phyloP scores from a whole-genome alignment of 495 filamentous ascomycete genomes.

The Penicillium canariense region DNA sequence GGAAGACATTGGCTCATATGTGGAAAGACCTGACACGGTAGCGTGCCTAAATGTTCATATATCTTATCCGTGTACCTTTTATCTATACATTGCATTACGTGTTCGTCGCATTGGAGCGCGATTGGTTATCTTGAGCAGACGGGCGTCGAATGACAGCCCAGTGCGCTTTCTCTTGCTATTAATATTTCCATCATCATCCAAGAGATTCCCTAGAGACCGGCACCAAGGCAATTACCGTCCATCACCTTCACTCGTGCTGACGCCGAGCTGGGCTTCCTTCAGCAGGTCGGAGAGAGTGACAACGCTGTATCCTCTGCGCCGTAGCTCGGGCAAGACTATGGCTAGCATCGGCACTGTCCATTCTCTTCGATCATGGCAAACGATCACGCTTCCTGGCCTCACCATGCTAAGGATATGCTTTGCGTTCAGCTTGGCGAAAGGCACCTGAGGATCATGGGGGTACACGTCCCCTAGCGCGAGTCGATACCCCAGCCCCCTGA shows the following conservation, averaged over 20 bases:
- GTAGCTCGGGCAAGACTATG: constrained; percentile 66
- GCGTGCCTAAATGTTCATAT: constrained; percentile 1
- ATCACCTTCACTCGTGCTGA: not conserved
- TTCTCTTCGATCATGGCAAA: constrained; percentile 76
- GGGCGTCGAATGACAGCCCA: no score
- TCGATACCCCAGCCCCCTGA: constrained; percentile 56
- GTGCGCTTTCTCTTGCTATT: no score
- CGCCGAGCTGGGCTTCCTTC: constrained; percentile 13
- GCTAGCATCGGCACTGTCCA: constrained; percentile 78
- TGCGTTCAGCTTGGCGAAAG: constrained; percentile 66
- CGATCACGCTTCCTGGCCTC: constrained; percentile 69
- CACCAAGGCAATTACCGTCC: not conserved
- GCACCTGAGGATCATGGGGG: constrained; percentile 81
- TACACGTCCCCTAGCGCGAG: constrained; percentile 79
- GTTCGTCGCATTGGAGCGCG: no score
- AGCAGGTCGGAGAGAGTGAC: constrained; percentile 67
- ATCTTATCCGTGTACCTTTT: not conserved
- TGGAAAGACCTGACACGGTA: constrained; percentile 24
- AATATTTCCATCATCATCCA: no score
- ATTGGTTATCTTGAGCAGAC: no score
- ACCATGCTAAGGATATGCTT: constrained; percentile 77
- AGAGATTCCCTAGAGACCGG: no score
- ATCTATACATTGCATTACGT: constrained; percentile 1
- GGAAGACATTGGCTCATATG: constrained; percentile 21
- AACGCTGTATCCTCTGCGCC: constrained; percentile 62